A percentile compares a stretch with the other conserved stretches of the same genome.
Conservation (phyloP, 371 early-diverging fungal genomes). For the Syncephalastrum racemosum region DNA sequence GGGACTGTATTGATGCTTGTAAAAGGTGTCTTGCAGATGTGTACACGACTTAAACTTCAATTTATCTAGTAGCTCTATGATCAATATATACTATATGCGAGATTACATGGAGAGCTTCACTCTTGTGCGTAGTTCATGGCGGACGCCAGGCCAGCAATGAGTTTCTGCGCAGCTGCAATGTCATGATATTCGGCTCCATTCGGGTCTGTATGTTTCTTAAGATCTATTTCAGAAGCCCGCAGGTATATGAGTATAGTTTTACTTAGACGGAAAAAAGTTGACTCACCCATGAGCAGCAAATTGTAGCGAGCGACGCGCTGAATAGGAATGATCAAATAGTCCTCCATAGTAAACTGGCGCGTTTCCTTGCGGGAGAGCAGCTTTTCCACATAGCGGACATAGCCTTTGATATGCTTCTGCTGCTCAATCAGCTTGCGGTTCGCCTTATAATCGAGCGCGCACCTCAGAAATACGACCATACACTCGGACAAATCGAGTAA, state of each 20-base stretch:
- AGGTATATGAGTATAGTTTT: not conserved
- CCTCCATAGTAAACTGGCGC: conserved; percentile 30
- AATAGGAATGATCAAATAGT: conserved; percentile 44
- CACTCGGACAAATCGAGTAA: conserved; percentile 26
- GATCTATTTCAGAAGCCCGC: conserved; percentile 19
- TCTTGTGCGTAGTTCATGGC: conserved; percentile 47
- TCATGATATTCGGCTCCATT: conserved; percentile 37
- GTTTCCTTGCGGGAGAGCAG: conserved; percentile 33
- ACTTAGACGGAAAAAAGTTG: not conserved
- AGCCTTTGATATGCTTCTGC: conserved; percentile 20
- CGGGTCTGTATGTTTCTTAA: conserved; percentile 41
- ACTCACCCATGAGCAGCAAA: conserved; percentile 34
- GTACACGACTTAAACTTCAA: too few species aligned
- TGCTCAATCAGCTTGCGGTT: conserved; percentile 25
- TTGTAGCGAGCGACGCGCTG: conserved; percentile 41
- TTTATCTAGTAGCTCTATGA: too few species aligned
- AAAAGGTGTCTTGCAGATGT: too few species aligned
- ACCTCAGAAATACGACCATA: conserved; percentile 32
- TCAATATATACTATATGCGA: too few species aligned
- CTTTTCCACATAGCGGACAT: conserved; percentile 29
- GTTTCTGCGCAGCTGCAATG: conserved; percentile 29
- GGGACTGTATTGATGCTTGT: too few species aligned
- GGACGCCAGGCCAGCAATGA: conserved; percentile 32
- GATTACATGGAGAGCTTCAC: conserved; percentile 5
- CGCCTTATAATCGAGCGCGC: conserved; percentile 36